phyloP scores from a whole-genome alignment of 768 basidiomycete genomes.

The Amanita rimosa region DNA sequence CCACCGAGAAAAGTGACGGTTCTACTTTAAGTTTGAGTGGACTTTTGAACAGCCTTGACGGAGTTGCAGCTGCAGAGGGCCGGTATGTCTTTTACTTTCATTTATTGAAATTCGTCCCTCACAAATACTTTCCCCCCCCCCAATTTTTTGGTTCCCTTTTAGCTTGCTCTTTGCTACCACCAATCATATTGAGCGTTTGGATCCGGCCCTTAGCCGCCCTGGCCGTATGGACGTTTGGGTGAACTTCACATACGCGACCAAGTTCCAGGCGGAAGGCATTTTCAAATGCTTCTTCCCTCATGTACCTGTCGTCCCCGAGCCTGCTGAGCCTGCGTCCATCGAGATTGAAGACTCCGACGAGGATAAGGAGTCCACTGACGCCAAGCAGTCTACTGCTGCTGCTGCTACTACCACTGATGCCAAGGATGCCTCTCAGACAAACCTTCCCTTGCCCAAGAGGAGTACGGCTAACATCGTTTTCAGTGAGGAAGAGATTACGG shows the following conservation, averaged over 20 bases:
- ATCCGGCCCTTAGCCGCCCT: conserved; percentile 79
- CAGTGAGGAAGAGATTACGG: conserved; percentile 64
- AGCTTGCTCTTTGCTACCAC: conserved; percentile 86
- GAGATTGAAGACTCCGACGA: too few species aligned
- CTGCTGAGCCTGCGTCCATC: conserved; percentile 5
- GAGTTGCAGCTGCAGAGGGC: conserved; percentile 78
- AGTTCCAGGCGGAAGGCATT: conserved; percentile 88
- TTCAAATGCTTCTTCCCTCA: conserved; percentile 92
- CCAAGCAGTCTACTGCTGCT: conserved; percentile 7
- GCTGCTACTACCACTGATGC: conserved; percentile 6
- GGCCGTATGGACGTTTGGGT: conserved; percentile 93
- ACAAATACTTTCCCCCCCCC: too few species aligned
- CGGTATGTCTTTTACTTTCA: conserved; percentile 37
- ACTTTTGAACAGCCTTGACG: conserved; percentile 76
- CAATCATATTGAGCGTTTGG: conserved; percentile 89
- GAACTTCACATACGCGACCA: conserved; percentile 83
- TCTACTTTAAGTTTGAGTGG: conserved; percentile 82
- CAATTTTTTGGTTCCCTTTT: too few species aligned
- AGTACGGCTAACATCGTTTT: conserved; percentile 51
- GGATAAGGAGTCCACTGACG: conserved; percentile 12
- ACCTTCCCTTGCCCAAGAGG: conserved; percentile 56
- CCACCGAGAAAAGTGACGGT: conserved; percentile 48
- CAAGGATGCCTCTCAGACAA: conserved; percentile 48
- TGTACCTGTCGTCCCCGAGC: conserved; percentile 25
- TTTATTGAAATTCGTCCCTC: too few species aligned